Evolutionary conservation across 805 yeast species (phyloP), one percentile per base, ranked within the genome.

Genomic region (Nakazawaea ambrosiae): DNA sequence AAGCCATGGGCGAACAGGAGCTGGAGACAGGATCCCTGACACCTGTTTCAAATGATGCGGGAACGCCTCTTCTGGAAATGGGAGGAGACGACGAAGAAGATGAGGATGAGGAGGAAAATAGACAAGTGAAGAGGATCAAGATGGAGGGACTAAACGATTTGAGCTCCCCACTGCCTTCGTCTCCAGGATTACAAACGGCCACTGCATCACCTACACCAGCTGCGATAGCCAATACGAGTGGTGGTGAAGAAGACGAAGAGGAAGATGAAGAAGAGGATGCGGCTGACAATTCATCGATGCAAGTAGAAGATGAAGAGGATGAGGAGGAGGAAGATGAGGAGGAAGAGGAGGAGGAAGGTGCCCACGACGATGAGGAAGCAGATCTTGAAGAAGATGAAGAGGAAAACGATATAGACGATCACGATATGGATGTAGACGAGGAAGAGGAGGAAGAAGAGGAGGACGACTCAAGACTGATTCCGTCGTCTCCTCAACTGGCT

Each of bases 371-470:
- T 12, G 38, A 34, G 12, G 18, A 17, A 6, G 45, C 35, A 5
- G 46, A 43, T 9, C 10, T 9, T 11, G 25, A 23, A 23, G 25
- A 23, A 9, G 25, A 23, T 9, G 25, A 11, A 9, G 25, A 23
- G 11, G 25, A 23, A 8, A 31, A 36, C 1, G 29, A 35, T 4
- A 44, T 42, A 9, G 49, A 44, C 23, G 39, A 29, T 20, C 27
- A 27, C 14, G 24, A 22, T 8, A 12, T 27, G 16, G 38, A 34
- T 10, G 18, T 24, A 6, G 44, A 41, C 19, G 36, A 35, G 16
- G 43, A 18, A 9, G 40, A 41, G 15, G 39, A 39, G 15, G 41
- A 41, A 8, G 32, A 36, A 1, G 29, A 35, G 3, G 45, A 42
- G 8, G 49, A 44, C 23, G 39, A 29, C 14, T 26, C 9, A 8